Percentiles rank a stretch among this genome's conserved stretches.
Evolutionary conservation across 148 eudicot species (phyloP).

Genomic region (Beta vulgaris): DNA sequence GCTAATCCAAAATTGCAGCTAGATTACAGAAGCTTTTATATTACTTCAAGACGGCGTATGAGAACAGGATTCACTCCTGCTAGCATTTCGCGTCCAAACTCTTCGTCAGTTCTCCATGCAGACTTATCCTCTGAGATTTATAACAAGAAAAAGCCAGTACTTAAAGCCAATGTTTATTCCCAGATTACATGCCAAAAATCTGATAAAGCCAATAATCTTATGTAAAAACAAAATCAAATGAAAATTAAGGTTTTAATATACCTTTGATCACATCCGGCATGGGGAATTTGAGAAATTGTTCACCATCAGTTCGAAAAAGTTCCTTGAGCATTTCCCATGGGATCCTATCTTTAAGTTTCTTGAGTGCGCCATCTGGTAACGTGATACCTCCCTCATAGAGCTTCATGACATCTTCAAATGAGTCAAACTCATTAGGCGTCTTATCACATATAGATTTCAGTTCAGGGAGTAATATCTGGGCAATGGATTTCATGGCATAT

Average conservation of each 20-base stretch:
- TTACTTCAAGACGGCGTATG: conserved; percentile 65
- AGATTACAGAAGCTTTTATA: background rate
- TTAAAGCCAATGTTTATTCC: background rate
- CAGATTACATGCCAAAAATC: background rate
- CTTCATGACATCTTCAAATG: conserved; percentile 56
- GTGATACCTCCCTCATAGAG: conserved; percentile 58
- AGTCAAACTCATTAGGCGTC: conserved; percentile 70
- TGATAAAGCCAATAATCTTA: background rate
- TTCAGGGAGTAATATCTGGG: conserved; percentile 59
- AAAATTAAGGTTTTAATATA: conserved; percentile 8
- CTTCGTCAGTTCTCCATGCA: conserved; percentile 96
- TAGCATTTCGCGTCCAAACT: conserved; percentile 91
- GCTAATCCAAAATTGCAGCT: background rate
- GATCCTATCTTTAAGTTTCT: conserved; percentile 43
- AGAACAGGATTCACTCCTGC: conserved; percentile 88
- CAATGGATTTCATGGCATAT: conserved; percentile 63
- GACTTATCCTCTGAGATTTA: conserved; percentile 51
- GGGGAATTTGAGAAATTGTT: conserved; percentile 58
- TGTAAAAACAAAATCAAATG: background rate
- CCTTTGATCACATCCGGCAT: conserved; percentile 78
- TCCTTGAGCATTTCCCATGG: conserved; percentile 80
- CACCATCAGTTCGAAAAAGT: conserved; percentile 66
- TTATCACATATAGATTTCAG: conserved; percentile 53
- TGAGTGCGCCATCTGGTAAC: conserved; percentile 38
- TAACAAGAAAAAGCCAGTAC: background rate